Conservation (phyloP, 257 asterid genomes). For the Hygrophila difformis region DNA sequence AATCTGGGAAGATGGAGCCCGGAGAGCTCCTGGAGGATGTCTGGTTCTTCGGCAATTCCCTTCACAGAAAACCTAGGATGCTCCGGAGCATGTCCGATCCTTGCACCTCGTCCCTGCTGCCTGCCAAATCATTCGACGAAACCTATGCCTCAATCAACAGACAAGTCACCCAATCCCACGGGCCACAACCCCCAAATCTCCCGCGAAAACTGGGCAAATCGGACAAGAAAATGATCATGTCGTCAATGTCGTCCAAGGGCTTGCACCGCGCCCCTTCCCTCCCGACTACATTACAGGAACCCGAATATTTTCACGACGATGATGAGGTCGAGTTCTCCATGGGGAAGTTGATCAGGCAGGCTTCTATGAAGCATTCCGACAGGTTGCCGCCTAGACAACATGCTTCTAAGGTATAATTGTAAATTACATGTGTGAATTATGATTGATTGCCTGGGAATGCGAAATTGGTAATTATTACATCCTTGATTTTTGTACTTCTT, state of each 20-base stretch:
- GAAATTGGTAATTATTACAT: background rate
- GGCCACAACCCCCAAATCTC: constrained; percentile 5
- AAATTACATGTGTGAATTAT: too few relatives aligned
- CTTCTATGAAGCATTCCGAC: constrained; percentile 38
- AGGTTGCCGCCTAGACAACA: constrained; percentile 26
- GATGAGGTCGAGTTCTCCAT: constrained; percentile 41
- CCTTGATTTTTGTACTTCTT: background rate
- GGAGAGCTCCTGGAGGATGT: constrained; percentile 45
- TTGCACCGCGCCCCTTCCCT: constrained; percentile 45
- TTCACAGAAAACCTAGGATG: constrained; percentile 40
- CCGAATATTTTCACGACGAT: constrained; percentile 19
- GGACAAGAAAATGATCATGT: constrained; percentile 10
- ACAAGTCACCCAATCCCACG: constrained; percentile 11
- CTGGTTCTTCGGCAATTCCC: constrained; percentile 75
- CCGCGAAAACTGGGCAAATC: constrained; percentile 11
- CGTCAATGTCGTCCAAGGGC: background rate
- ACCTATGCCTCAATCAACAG: constrained; percentile 35
- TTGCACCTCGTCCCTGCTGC: constrained; percentile 27
- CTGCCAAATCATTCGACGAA: constrained; percentile 45
- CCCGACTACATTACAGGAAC: constrained; percentile 24
- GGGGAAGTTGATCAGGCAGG: constrained; percentile 61
- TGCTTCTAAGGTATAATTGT: constrained; percentile 25
- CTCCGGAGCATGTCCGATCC: constrained; percentile 53
- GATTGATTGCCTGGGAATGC: too few relatives aligned
- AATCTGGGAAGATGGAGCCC: constrained; percentile 40